A percentile compares a stretch with the other conserved stretches of the same genome.
phyloP scores from a whole-genome alignment of 208 protist genomes.

The Wallacemonas sp. region DNA sequence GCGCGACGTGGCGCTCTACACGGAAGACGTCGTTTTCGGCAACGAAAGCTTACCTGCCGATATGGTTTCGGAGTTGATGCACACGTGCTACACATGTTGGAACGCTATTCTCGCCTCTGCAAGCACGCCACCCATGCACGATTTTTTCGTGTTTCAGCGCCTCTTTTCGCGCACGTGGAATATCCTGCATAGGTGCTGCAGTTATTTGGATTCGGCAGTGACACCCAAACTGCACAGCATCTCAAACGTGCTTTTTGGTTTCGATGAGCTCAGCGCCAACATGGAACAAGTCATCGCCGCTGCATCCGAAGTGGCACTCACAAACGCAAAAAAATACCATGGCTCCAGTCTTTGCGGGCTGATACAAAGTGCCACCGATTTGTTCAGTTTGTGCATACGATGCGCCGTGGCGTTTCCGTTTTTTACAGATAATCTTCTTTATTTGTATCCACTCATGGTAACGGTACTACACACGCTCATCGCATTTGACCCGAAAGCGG shows the following conservation, averaged over 20 bases:
- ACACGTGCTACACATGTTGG: neutral
- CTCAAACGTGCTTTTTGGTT: neutral
- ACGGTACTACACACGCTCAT: neutral
- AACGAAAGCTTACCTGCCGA: constrained; percentile 3
- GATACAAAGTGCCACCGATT: neutral
- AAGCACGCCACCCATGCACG: neutral
- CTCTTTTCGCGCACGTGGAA: neutral
- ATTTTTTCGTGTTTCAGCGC: neutral
- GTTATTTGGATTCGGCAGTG: neutral
- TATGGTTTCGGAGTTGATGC: neutral
- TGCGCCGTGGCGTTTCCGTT: neutral
- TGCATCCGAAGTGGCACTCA: neutral
- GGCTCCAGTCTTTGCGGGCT: neutral
- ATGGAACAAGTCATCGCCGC: neutral
- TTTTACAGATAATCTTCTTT: constrained; percentile 9
- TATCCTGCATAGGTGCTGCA: constrained; percentile 7
- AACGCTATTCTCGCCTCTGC: neutral
- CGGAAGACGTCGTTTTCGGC: neutral
- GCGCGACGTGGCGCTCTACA: neutral
- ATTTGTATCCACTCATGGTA: neutral
- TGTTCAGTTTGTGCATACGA: neutral
- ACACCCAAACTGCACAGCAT: neutral
- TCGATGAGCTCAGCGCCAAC: constrained; percentile 6
- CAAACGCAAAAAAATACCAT: constrained; percentile 8
- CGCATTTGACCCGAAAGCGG: neutral